These are phyloP conservation scores for Perilla frutescens DNA, from an alignment of 257 asterid species.

Conservation along the genomic window DNA sequence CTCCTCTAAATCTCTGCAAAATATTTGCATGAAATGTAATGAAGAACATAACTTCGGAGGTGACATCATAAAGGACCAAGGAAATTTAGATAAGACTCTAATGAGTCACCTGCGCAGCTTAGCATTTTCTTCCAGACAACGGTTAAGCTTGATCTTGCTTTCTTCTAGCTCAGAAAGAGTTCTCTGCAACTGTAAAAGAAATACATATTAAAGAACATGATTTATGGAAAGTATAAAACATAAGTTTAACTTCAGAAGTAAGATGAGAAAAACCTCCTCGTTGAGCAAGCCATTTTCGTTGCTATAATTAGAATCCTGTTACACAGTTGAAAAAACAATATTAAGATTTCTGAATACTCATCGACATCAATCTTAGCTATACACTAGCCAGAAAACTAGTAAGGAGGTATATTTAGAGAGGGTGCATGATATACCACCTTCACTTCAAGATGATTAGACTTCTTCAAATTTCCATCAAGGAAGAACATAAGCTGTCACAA, in stretches of 20 bases:
- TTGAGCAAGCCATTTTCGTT: conserved; percentile 52
- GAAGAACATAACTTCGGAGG: conserved; percentile 7
- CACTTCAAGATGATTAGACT: conserved; percentile 45
- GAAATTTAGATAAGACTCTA: conserved; percentile 23
- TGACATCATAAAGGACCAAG: conserved; percentile 18
- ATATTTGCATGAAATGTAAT: conserved; percentile 29
- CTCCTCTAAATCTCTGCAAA: conserved; percentile 70
- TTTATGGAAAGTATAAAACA: conserved; percentile 1
- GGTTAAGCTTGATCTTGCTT: conserved; percentile 60
- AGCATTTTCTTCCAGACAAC: conserved; percentile 72
- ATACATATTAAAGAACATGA: conserved; percentile 31
- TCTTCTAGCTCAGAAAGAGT: conserved; percentile 71
- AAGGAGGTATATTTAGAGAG: conserved; percentile 24
- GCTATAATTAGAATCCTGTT: conserved; percentile 52
- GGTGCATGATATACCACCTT: conserved; percentile 49
- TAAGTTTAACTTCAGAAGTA: conserved; percentile 27
- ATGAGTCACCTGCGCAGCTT: conserved; percentile 66
- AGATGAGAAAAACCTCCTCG: conserved; percentile 60
- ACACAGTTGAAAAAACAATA: conserved; percentile 32
- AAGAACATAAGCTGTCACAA: conserved; percentile 60
- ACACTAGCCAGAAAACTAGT: conserved; percentile 16
- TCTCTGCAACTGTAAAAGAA: conserved; percentile 59
- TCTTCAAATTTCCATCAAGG: conserved; percentile 69
- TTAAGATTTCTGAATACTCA: conserved; percentile 31
- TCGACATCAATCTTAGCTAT: conserved; percentile 7